phyloP scores from a whole-genome alignment of 2,329 filamentous ascomycete genomes.

The Fonsecaea pugnacius region DNA sequence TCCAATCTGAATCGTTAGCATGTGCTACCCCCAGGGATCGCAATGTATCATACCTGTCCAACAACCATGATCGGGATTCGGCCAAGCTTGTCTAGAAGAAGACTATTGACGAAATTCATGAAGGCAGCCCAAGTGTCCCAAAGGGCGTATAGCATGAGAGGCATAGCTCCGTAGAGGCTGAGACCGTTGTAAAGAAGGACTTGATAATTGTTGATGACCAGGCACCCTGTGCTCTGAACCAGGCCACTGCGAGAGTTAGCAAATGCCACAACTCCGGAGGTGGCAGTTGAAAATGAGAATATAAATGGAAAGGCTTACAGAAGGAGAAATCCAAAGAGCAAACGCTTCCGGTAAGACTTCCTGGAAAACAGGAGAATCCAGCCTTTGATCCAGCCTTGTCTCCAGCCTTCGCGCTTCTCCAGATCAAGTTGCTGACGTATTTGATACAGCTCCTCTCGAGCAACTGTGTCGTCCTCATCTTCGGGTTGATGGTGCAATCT shows the following conservation, averaged over 20 bases:
- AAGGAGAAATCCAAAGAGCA: conserved; percentile 29
- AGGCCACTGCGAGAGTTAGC: conserved; percentile 17
- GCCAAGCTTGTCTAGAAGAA: conserved; percentile 28
- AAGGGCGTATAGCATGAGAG: conserved; percentile 50
- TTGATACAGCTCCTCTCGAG: conserved; percentile 48
- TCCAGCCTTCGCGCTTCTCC: conserved; percentile 27
- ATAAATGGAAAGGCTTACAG: conserved; percentile 41
- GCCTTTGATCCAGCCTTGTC: conserved; percentile 26
- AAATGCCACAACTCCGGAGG: not conserved
- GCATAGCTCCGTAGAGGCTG: conserved; percentile 46
- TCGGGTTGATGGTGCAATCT: conserved; percentile 33
- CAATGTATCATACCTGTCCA: conserved; percentile 30
- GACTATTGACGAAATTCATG: conserved; percentile 25
- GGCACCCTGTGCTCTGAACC: conserved; percentile 18
- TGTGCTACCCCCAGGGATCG: not conserved
- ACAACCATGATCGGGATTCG: conserved; percentile 28
- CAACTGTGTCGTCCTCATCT: conserved; percentile 45
- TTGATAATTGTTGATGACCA: conserved; percentile 52
- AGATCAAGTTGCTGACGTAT: conserved; percentile 30
- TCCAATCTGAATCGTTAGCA: conserved; percentile 42
- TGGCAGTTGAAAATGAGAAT: not conserved
- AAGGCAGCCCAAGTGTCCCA: conserved; percentile 40
- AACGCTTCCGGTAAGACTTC: conserved; percentile 30
- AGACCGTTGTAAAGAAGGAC: conserved; percentile 52
- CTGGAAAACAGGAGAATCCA: conserved; percentile 29